Conservation (phyloP, 2,329 filamentous ascomycete species). For the Xylogone sp. region DNA sequence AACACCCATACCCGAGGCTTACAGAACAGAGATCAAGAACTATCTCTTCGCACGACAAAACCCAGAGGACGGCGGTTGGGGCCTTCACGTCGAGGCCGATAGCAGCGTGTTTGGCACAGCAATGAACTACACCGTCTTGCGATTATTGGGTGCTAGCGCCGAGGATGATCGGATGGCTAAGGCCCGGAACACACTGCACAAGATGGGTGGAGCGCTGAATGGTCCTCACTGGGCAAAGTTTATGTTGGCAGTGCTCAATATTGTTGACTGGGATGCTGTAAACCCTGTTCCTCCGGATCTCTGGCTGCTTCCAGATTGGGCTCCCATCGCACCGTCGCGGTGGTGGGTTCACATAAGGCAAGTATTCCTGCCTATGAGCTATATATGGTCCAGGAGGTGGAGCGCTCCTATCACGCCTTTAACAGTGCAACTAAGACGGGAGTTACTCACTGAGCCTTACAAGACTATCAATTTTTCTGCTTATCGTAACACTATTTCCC, state of each 20-base stretch:
- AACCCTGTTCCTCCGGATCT: conserved; percentile 92
- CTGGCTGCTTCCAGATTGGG: conserved; percentile 90
- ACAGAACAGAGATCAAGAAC: conserved; percentile 84
- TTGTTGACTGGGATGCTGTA: conserved; percentile 86
- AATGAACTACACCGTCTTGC: conserved; percentile 80
- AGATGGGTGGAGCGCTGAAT: conserved; percentile 78
- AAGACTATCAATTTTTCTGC: conserved; percentile 71
- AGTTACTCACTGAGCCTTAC: conserved; percentile 78
- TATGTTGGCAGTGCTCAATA: conserved; percentile 81
- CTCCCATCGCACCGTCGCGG: conserved; percentile 83
- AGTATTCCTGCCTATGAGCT: conserved; percentile 92
- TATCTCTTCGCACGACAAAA: conserved; percentile 86
- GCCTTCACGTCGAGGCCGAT: conserved; percentile 89
- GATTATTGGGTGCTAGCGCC: conserved; percentile 76
- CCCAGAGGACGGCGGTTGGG: conserved; percentile 92
- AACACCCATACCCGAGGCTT: conserved; percentile 76
- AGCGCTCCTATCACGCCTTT: conserved; percentile 71
- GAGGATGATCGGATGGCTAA: conserved; percentile 84
- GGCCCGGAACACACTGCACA: conserved; percentile 77
- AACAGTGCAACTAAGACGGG: conserved; percentile 68
- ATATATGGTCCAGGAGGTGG: conserved; percentile 81
- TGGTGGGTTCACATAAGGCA: conserved; percentile 98
- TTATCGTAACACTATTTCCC: conserved; percentile 78
- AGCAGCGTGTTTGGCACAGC: conserved; percentile 87
- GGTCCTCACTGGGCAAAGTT: conserved; percentile 97